These are phyloP conservation scores for Podila verticillata DNA, from an alignment of 192 early-diverging fungal species.

Conservation along the genomic window DNA sequence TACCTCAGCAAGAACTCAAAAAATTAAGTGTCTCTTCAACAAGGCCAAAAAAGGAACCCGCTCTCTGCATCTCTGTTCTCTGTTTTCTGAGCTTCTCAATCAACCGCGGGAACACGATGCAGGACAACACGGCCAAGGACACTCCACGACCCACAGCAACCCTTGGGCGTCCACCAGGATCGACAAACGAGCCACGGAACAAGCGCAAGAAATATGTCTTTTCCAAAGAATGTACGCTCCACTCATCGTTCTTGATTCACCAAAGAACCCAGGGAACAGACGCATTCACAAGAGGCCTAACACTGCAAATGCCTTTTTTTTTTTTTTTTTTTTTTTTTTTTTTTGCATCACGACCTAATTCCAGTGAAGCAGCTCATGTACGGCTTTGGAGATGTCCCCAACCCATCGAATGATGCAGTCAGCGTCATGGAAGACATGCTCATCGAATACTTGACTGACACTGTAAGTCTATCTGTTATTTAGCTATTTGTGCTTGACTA, in stretches of 20 bases:
- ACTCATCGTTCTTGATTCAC: neutral
- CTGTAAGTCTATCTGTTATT: conserved; percentile 57
- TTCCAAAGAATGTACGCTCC: conserved; percentile 51
- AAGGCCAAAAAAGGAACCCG: too few relatives aligned
- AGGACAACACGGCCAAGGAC: neutral
- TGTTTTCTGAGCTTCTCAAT: neutral
- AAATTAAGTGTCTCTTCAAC: too few relatives aligned
- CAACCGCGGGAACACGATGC: neutral
- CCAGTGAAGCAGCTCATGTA: conserved; percentile 82
- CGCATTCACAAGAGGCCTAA: neutral
- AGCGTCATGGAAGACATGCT: conserved; percentile 86
- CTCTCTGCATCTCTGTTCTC: too few relatives aligned
- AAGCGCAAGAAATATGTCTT: conserved; percentile 52
- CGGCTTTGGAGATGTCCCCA: conserved; percentile 85
- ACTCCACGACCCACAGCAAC: conserved; percentile 9
- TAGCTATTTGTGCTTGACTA: neutral
- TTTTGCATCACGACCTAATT: neutral
- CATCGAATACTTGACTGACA: conserved; percentile 78
- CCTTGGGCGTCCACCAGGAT: conserved; percentile 42
- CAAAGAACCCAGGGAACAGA: neutral
- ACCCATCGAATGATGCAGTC: conserved; percentile 80
- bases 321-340: too few relatives aligned
- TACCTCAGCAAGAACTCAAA: too few relatives aligned
- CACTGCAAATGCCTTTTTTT: too few relatives aligned
- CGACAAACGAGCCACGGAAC: conserved; percentile 47